Evolutionary conservation across 2,329 filamentous ascomycete species (phyloP).

Genomic region (Chaetothyriales sp.): DNA sequence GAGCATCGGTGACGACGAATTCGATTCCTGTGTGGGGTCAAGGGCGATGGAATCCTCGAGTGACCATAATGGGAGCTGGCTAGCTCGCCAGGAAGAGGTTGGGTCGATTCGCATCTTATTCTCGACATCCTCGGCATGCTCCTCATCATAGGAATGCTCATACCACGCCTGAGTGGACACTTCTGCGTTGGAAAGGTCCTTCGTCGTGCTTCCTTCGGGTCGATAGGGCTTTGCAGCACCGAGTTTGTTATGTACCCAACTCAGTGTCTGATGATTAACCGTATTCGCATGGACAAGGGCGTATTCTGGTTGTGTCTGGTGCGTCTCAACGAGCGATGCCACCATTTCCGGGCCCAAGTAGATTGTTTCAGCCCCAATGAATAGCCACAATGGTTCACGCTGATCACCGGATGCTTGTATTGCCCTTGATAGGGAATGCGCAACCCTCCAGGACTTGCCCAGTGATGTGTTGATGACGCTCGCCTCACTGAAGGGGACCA

Average conservation of each 20-base stretch:
- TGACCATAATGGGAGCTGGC: conserved; percentile 23
- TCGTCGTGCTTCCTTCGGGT: conserved; percentile 28
- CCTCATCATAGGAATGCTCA: background rate
- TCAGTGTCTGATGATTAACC: conserved; percentile 41
- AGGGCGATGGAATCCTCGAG: conserved; percentile 20
- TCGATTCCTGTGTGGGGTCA: background rate
- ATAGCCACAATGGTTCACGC: background rate
- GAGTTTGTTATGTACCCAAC: conserved; percentile 41
- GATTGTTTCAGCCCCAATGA: conserved; percentile 1
- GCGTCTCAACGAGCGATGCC: conserved; percentile 39
- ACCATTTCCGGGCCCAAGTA: conserved; percentile 34
- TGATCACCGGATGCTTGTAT: background rate
- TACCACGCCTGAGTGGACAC: background rate
- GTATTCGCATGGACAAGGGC: conserved; percentile 43
- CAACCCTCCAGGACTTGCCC: background rate
- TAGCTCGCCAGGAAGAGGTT: conserved; percentile 20
- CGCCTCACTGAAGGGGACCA: background rate
- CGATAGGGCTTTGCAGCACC: conserved; percentile 41
- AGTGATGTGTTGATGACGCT: background rate
- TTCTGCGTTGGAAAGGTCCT: background rate
- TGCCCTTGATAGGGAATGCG: background rate
- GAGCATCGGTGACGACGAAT: conserved; percentile 6
- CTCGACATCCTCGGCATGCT: background rate
- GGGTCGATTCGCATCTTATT: background rate
- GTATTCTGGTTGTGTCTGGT: conserved; percentile 36